A percentile compares a stretch with the other conserved stretches of the same genome.
These are phyloP conservation scores for Pseudotsuga menziesii DNA, from an alignment of 75 land plant species.

Conservation along the genomic window DNA sequence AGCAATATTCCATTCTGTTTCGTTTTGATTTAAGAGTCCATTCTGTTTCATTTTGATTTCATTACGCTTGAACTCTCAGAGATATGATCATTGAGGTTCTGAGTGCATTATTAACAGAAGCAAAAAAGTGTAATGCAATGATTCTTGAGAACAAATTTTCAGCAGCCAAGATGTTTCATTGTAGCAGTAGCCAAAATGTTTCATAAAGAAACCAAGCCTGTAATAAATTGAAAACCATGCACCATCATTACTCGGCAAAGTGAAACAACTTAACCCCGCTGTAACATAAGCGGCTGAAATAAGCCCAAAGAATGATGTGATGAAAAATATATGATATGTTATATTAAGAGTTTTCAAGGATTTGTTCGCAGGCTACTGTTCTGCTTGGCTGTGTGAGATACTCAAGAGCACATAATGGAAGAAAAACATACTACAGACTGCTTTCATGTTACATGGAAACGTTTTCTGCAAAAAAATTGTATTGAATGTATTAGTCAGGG, in stretches of 20 bases:
- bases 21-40: no score
- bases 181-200: not conserved
- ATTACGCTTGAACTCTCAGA: no score
- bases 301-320: slow-evolving; percentile 73
- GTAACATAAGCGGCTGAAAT: slow-evolving; percentile 84
- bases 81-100: no score
- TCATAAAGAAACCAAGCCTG: not conserved
- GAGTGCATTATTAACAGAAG: no score
- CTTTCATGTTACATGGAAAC: slow-evolving; percentile 58
- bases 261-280: slow-evolving; percentile 55
- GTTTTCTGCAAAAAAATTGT: slow-evolving; percentile 58
- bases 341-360: slow-evolving; percentile 84
- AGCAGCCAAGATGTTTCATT: no score
- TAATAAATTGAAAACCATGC: not conserved
- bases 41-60: no score
- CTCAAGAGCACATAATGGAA: slow-evolving; percentile 69
- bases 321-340: slow-evolving; percentile 79
- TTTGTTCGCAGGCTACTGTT: slow-evolving; percentile 62
- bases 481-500: slow-evolving; percentile 69
- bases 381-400: slow-evolving; percentile 64
- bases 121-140: no score
- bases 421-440: slow-evolving; percentile 55
- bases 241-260: not conserved
- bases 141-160: no score
- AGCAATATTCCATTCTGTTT: no score